These are phyloP conservation scores for Curvularia sp. DNA, from an alignment of 2,329 filamentous ascomycete genomes.

Conservation along the genomic window DNA sequence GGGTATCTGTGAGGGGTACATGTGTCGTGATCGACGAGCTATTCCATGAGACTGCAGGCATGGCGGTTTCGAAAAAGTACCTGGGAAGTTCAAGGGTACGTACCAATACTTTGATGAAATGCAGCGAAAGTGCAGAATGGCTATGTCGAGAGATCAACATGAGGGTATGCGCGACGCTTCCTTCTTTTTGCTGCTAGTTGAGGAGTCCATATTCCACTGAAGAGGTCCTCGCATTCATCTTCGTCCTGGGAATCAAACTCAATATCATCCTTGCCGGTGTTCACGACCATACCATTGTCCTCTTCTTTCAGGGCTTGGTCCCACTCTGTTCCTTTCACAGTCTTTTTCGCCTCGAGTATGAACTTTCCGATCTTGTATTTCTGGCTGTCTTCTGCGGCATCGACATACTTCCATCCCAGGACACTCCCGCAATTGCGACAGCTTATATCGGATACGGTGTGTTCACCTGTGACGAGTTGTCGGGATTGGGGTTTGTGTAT, in stretches of 20 bases:
- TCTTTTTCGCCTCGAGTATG: slow-evolving; percentile 67
- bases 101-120: background rate
- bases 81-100: background rate
- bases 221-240: slow-evolving; percentile 71
- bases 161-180: slow-evolving; percentile 14
- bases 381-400: slow-evolving; percentile 66
- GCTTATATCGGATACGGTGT: slow-evolving; percentile 67
- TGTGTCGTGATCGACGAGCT: background rate
- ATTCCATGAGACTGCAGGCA: background rate
- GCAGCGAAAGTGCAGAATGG: background rate
- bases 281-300: slow-evolving; percentile 15
- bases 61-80: background rate
- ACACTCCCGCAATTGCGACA: slow-evolving; percentile 64
- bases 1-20: background rate
- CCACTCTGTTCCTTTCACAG: slow-evolving; percentile 61
- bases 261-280: slow-evolving; percentile 46
- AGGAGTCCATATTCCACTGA: slow-evolving; percentile 67
- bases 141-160: slow-evolving; percentile 3
- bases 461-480: slow-evolving; percentile 67
- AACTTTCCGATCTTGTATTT: slow-evolving; percentile 72
- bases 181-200: slow-evolving; percentile 57
- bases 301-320: slow-evolving; percentile 50
- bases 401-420: slow-evolving; percentile 70
- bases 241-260: slow-evolving; percentile 71
- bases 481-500: slow-evolving; percentile 63